phyloP scores from a whole-genome alignment of 2,329 filamentous ascomycete genomes.

The Kalmusia sp. region DNA sequence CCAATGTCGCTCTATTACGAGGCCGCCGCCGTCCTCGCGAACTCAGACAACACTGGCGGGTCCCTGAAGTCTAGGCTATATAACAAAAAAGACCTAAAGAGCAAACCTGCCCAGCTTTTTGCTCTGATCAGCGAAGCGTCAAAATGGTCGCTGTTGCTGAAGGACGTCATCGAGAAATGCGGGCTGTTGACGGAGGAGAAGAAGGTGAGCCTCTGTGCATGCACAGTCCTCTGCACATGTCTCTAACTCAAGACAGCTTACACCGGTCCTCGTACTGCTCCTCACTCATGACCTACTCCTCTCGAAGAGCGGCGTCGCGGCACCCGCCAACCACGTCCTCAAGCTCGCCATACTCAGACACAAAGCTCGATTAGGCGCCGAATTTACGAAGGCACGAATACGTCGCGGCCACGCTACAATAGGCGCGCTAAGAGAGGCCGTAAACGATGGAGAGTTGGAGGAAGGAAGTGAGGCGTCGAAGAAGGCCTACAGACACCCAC shows the following conservation, averaged over 20 bases:
- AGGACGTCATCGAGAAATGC: conserved; percentile 86
- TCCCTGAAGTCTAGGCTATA: conserved; percentile 90
- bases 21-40: conserved; percentile 76
- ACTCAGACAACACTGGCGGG: conserved; percentile 70
- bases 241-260: conserved; percentile 65
- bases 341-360: conserved; percentile 78
- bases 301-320: conserved; percentile 80
- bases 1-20: conserved; percentile 95
- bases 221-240: background rate
- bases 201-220: conserved; percentile 67
- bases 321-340: conserved; percentile 80
- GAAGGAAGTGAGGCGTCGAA: conserved; percentile 46
- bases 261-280: conserved; percentile 79
- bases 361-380: conserved; percentile 79
- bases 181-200: conserved; percentile 79
- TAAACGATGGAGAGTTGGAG: conserved; percentile 54
- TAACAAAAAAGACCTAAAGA: conserved; percentile 74
- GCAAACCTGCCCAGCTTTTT: conserved; percentile 81
- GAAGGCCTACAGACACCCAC: conserved; percentile 67
- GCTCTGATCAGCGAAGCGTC: conserved; percentile 84
- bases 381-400: conserved; percentile 81
- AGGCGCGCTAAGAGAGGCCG: conserved; percentile 67
- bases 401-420: conserved; percentile 73
- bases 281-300: conserved; percentile 87
- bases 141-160: conserved; percentile 88